Conservation (phyloP, 2,329 filamentous ascomycete genomes). For the Verticillium nubilum region DNA sequence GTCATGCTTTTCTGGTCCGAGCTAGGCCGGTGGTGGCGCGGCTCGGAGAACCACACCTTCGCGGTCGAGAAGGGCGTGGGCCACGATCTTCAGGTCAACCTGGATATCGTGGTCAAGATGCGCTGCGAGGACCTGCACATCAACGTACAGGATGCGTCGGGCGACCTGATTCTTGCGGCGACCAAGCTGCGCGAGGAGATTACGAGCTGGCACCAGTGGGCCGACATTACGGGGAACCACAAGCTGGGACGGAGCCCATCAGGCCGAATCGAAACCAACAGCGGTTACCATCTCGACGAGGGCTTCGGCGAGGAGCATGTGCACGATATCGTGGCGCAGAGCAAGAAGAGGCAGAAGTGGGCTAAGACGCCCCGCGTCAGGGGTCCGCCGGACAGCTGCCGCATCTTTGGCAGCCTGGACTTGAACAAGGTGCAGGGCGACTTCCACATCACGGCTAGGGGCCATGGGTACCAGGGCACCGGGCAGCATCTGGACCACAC, state of each 20-base stretch:
- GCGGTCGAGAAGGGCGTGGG: conserved; percentile 88
- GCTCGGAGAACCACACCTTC: conserved; percentile 82
- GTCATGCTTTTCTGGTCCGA: conserved; percentile 73
- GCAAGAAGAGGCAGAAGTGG: conserved; percentile 58
- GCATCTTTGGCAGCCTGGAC: conserved; percentile 83
- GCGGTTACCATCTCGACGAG: conserved; percentile 60
- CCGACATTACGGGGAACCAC: conserved; percentile 62
- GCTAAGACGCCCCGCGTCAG: conserved; percentile 69
- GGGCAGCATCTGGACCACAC: conserved; percentile 76
- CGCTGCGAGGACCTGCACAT: conserved; percentile 81
- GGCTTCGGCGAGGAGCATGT: conserved; percentile 78
- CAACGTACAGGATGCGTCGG: conserved; percentile 93
- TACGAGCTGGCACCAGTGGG: conserved; percentile 81
- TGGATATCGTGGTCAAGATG: conserved; percentile 92
- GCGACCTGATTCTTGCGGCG: conserved; percentile 83
- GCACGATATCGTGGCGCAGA: conserved; percentile 78
- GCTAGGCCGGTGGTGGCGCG: conserved; percentile 75
- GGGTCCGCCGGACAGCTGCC: conserved; percentile 65
- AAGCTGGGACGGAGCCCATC: conserved; percentile 50
- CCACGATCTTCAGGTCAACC: conserved; percentile 85
- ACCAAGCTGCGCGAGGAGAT: conserved; percentile 67
- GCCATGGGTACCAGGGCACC: conserved; percentile 86
- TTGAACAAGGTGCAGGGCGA: conserved; percentile 97
- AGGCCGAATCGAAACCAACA: conserved; percentile 50
- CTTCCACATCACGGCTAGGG: conserved; percentile 93